Evolutionary conservation across 768 basidiomycete species (phyloP), one percentile per base, ranked within the genome.

Genomic region (Pleurotus platypus): DNA sequence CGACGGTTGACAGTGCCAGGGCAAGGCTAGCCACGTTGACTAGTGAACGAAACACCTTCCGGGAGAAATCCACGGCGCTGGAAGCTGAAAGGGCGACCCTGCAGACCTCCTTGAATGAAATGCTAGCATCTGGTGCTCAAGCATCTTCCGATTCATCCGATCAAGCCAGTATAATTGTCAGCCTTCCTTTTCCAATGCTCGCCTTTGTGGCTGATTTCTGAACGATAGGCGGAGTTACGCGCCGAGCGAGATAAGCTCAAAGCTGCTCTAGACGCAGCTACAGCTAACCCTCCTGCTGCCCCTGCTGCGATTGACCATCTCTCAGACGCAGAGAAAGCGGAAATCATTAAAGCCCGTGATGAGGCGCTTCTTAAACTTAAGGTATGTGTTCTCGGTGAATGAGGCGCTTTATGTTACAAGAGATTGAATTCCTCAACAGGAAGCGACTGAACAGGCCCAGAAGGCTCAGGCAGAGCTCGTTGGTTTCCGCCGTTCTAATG

Each of bases 241-340:
- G 75, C 78, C 45, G 85, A 92, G 68, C 76, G 83, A 49, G 87
- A 89, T 63, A 76, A 72, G 49, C 69, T 91, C 75, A 0, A 87
- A 88, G 64, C 88, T 84, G 64, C 51, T 42, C 39, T 54, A 20
- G 39, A 54, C 39, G 35, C 51, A 5, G 51, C 51, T 26, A 54
- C 51, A 11, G 24, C 15, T 37, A 66, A 58, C 37, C 56, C 70
- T n/a, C 27, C 71, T 1, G 57, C 74, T 3, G 22, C 59, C 3
- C 59, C 70, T 9, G 50, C 66, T 16, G 65, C 67, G 70, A 37
- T 64, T 65, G 27, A 77, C 73, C 53, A 62, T 12, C 67, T 69
- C 15, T 83, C 82, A 80, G 86, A 89, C 56, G 63, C 73, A 1
- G 87, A 90, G 65, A 89, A 84, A 62, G 75, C 70, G 0, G 78